Base-by-base conservation (phyloP, 169 alveolate species). In the Plasmodium gallinaceum region DNA sequence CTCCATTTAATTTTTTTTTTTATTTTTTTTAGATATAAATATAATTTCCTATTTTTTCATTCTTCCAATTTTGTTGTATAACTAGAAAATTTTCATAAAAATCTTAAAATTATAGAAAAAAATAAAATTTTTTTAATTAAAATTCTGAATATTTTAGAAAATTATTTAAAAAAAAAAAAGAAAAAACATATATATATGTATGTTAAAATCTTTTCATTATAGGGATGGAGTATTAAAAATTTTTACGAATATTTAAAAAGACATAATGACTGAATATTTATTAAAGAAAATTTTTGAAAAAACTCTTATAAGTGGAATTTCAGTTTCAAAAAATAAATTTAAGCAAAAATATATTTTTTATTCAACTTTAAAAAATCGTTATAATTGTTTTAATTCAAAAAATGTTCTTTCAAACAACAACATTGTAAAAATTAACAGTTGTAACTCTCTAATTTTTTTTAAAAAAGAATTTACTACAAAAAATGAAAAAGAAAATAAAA, bases 401-500 rank as follows among this genome's bases (percentile, higher is more conserved):
- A 24, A 24, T 7, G 16, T 16, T 20, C 6, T 24, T 60, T 32
- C 4, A 32, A 32, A 60, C 18, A 7, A 7, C 18, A 20, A 26
- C 18, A 24, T 60, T 16, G 18, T 18, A 60, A 20, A 20, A 60
- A 16, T 60, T 60, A 12, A 60, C 14, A 60, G 43, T 60, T 5
- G 8, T 2, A 16, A 60, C 18, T 9, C 26, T 24, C 18, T 24
- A 20, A 5, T 60, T 8, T 20, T 60, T 60, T 60, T 26, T 10
- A 60, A 60, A 14, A 60, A 20, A 60, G 9, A 14, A 20, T 60
- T 60, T 24, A 32, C 18, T 60, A 60, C 69, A 60, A 60, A 60
- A 16, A 60, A 60, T 24, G 43, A 60, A 12, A 7, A 32, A 6
- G 45, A 60, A 60, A 20, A 20, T 18, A n/a, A 60, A 60, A 60